These are phyloP conservation scores for Fagopyrum homotropicum DNA, from an alignment of 148 eudicot genomes.

Conservation along the genomic window DNA sequence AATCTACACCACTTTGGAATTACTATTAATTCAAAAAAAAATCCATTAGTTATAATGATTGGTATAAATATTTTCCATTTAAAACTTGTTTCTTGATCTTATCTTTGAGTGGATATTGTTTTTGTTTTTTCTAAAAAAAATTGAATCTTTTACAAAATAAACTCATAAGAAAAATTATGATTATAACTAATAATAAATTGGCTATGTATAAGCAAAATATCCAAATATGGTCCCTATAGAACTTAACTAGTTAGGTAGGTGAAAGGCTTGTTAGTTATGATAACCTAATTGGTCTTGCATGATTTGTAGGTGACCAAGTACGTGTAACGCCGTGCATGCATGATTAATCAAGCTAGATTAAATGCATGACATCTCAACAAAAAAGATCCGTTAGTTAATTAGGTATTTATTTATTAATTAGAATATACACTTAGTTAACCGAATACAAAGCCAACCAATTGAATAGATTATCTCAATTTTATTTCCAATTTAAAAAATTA, in stretches of 20 bases:
- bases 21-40: no score
- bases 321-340: neutral
- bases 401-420: neutral
- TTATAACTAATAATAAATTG: no score
- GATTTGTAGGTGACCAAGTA: neutral
- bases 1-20: no score
- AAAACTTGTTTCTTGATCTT: no score
- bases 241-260: neutral
- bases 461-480: neutral
- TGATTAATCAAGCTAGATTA: neutral
- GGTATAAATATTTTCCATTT: no score
- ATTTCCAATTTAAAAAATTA: neutral
- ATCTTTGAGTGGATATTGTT: no score
- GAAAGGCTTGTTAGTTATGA: neutral
- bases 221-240: neutral
- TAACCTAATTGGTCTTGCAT: conserved; percentile 5
- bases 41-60: no score
- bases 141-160: no score
- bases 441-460: neutral
- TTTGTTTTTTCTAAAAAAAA: no score
- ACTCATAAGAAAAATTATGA: no score
- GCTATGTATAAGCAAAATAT: neutral
- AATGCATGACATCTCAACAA: conserved; percentile 5
- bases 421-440: neutral
- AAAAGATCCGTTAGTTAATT: neutral